phyloP scores from a whole-genome alignment of 495 filamentous ascomycete genomes.

The Pyrenula aspistea region DNA sequence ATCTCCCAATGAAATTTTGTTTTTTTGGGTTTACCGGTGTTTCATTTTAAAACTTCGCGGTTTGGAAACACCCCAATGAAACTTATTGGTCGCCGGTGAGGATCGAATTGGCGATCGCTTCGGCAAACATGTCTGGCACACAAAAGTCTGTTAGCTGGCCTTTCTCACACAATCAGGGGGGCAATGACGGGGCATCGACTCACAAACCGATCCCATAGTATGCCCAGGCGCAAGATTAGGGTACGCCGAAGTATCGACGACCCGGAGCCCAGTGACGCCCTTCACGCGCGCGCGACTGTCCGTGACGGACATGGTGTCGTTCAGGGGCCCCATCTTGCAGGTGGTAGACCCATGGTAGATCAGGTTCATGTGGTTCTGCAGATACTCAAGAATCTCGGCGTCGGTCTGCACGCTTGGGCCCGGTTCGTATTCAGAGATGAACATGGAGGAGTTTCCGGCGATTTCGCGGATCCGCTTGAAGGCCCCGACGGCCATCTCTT shows the following conservation, averaged over 20 bases:
- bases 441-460: constrained; percentile 26
- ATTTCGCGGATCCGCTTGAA: constrained; percentile 38
- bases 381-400: constrained; percentile 32
- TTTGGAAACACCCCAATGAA: no score
- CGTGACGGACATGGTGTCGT: constrained; percentile 39
- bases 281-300: constrained; percentile 37
- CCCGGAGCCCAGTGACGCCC: constrained; percentile 35
- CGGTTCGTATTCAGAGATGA: constrained; percentile 34
- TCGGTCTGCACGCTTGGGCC: constrained; percentile 34
- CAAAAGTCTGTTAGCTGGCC: no score
- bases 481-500: constrained; percentile 39
- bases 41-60: no score
- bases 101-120: no score
- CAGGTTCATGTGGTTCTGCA: constrained; percentile 25
- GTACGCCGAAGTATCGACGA: constrained; percentile 39
- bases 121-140: no score
- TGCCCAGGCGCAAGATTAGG: constrained; percentile 40
- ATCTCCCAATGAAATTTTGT: no score
- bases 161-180: no score
- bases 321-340: constrained; percentile 35
- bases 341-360: constrained; percentile 42
- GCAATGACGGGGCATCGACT: no score
- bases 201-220: constrained; percentile 38
- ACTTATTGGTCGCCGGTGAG: no score
- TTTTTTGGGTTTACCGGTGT: no score